A percentile compares a stretch with the other conserved stretches of the same genome.
Conservation (phyloP, 2,329 filamentous ascomycete species). For the Esteya vermicola region DNA sequence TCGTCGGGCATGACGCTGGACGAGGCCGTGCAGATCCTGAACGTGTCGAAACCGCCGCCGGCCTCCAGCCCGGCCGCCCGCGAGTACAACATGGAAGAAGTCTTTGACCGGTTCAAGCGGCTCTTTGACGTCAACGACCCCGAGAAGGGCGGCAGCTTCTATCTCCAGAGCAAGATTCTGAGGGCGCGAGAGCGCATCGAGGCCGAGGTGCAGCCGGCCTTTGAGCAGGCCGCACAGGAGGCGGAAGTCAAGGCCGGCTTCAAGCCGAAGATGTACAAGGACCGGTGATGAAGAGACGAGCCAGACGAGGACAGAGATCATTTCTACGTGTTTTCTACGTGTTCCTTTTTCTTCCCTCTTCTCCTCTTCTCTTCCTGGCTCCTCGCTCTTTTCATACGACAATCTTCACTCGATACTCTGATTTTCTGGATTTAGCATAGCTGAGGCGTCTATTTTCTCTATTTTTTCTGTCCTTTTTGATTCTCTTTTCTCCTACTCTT, state of each 20-base stretch:
- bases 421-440: not conserved
- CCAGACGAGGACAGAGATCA: not conserved
- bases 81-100: slow-evolving; percentile 51
- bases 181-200: slow-evolving; percentile 86
- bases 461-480: not conserved
- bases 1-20: slow-evolving; percentile 76
- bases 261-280: slow-evolving; percentile 92
- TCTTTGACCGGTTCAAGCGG: slow-evolving; percentile 81
- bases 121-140: slow-evolving; percentile 92
- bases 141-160: slow-evolving; percentile 92
- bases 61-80: slow-evolving; percentile 31
- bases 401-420: not conserved
- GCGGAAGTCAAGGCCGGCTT: slow-evolving; percentile 73
- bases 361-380: not conserved
- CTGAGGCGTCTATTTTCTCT: not conserved
- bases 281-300: slow-evolving; percentile 27
- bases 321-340: too few species aligned
- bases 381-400: too few species aligned
- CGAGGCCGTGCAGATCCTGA: slow-evolving; percentile 93
- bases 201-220: slow-evolving; percentile 60
- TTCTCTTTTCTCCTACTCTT: too few species aligned
- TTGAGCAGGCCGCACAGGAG: slow-evolving; percentile 58
- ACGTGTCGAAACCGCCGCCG: slow-evolving; percentile 70
- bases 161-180: slow-evolving; percentile 92
- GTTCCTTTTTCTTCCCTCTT: not conserved